Evolutionary conservation across 1,284 basidiomycete genomes (phyloP).

Genomic region (Pseudozyma thailandica): DNA sequence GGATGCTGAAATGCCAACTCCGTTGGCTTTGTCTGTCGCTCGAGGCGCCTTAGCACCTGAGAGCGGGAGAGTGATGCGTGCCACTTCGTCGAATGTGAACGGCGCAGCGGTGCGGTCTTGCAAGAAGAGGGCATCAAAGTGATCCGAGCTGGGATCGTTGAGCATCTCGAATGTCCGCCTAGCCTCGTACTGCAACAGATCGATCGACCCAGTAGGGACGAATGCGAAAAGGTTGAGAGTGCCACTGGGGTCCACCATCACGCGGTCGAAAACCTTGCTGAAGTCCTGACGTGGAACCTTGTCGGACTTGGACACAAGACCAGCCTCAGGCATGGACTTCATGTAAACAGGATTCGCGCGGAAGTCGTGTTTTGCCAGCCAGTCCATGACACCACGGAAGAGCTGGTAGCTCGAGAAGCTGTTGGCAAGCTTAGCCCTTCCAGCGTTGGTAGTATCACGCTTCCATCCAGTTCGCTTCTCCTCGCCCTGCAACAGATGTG

Average conservation of each 20-base stretch:
- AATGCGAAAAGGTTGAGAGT: conserved; percentile 77
- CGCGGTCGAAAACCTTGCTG: conserved; percentile 65
- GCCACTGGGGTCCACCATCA: conserved; percentile 84
- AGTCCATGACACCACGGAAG: conserved; percentile 82
- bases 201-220: conserved; percentile 72
- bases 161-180: conserved; percentile 60
- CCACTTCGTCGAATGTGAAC: conserved; percentile 68
- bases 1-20: conserved; percentile 21
- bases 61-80: conserved; percentile 45
- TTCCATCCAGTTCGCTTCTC: conserved; percentile 57
- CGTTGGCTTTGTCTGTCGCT: conserved; percentile 7
- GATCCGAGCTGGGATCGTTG: conserved; percentile 71
- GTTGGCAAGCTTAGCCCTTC: conserved; percentile 72
- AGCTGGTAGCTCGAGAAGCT: conserved; percentile 87
- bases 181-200: conserved; percentile 73
- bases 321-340: conserved; percentile 68
- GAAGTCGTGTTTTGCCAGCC: conserved; percentile 78
- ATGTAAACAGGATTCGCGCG: conserved; percentile 75
- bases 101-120: conserved; percentile 65
- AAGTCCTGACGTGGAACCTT: conserved; percentile 68
- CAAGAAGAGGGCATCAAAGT: conserved; percentile 81
- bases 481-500: conserved; percentile 67
- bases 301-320: conserved; percentile 46
- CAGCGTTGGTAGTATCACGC: conserved; percentile 68
- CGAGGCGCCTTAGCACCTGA: conserved; percentile 3